Conservation (phyloP, 2,329 filamentous ascomycete species). For the Cercospora janseana region DNA sequence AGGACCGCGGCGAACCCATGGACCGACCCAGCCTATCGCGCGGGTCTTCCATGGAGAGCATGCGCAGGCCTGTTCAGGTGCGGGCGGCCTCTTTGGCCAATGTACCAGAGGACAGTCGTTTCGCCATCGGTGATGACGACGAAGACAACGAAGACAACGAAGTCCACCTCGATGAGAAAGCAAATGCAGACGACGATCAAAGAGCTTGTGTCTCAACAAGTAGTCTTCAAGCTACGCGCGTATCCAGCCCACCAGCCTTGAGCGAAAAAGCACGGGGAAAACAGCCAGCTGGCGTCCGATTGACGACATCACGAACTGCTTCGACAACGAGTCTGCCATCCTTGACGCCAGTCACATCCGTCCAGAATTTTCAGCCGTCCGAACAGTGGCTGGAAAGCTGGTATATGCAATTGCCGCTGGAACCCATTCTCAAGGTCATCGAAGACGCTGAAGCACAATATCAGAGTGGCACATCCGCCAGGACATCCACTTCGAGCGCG, state of each 20-base stretch:
- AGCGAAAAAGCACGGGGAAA: constrained; percentile 97
- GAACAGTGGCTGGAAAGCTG: constrained; percentile 85
- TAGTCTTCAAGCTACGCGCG: neutral
- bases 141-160: constrained; percentile 59
- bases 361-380: constrained; percentile 68
- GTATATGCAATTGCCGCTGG: constrained; percentile 88
- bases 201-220: neutral
- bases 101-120: constrained; percentile 61
- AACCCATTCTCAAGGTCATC: constrained; percentile 45
- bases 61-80: constrained; percentile 61
- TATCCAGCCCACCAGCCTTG: constrained; percentile 56
- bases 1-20: constrained; percentile 38
- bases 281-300: constrained; percentile 66
- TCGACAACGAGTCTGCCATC: constrained; percentile 70
- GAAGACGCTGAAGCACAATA: constrained; percentile 20
- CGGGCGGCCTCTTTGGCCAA: constrained; percentile 60
- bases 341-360: constrained; percentile 53
- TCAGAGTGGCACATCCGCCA: constrained; percentile 10
- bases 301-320: constrained; percentile 65
- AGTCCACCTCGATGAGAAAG: too few relatives aligned
- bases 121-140: constrained; percentile 89
- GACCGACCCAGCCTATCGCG: constrained; percentile 39
- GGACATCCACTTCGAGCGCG: constrained; percentile 12
- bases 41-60: constrained; percentile 66
- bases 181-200: constrained; percentile 10